phyloP scores from a whole-genome alignment of 306 rosid species.

The Vigna nakashimae region DNA sequence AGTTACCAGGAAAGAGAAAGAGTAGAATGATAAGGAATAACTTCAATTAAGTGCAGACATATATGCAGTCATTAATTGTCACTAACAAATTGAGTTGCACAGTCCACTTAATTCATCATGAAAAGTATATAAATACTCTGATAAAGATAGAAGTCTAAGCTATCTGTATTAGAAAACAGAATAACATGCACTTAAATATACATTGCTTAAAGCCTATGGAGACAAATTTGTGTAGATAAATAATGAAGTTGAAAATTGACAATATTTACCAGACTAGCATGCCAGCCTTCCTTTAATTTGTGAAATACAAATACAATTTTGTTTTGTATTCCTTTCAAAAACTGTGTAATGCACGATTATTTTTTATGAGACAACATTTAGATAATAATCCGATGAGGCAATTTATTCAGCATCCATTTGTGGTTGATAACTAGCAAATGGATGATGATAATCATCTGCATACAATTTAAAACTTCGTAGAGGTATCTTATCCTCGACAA shows the following conservation, averaged over 20 bases:
- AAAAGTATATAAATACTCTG: constrained; percentile 33
- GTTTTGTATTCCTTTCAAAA: not conserved
- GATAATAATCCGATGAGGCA: constrained; percentile 2
- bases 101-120: constrained; percentile 16
- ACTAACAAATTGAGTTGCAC: constrained; percentile 26
- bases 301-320: not conserved
- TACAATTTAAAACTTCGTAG: not conserved
- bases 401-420: not conserved
- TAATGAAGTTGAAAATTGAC: not conserved
- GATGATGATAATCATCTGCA: constrained; percentile 1
- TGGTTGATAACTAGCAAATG: not conserved
- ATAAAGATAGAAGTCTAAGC: constrained; percentile 27
- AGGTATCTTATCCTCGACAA: not conserved
- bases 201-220: constrained; percentile 23
- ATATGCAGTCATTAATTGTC: constrained; percentile 22
- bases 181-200: not conserved
- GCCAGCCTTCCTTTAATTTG: constrained; percentile 9
- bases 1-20: constrained; percentile 49
- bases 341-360: not conserved
- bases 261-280: not conserved
- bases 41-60: constrained; percentile 26
- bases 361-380: not conserved
- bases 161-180: constrained; percentile 19
- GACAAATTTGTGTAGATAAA: constrained; percentile 16
- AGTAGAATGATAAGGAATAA: constrained; percentile 42